Evolutionary conservation across 331 rosid species (phyloP), one percentile per base, ranked within the genome.

Genomic region (Rhamnella rubrinervis): DNA sequence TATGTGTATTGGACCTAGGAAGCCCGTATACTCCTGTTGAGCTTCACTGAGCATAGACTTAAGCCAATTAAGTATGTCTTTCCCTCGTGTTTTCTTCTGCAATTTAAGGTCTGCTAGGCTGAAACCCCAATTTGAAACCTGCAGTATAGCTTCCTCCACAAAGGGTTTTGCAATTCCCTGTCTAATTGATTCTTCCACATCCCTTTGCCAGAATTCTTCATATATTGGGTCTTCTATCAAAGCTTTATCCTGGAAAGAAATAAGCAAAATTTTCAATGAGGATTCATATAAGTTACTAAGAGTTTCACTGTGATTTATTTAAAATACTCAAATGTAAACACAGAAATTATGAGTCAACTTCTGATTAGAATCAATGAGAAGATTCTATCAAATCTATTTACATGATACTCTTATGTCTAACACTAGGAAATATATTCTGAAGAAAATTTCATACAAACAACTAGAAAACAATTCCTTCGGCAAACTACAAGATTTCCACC

Each of bases 191-290:
- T 93, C 98, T 85, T 93, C 98, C 63, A 89, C 91, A 52, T 89
- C 96, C 86, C 97, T 88, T 81, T 91, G 98, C 98, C 98, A 93
- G 80, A 93, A 91, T 73, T 85, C 97, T 83, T 93, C 98, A 64
- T 91, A 78, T 72, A 93, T 77, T 58, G 98, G 98, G 75, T 91
- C 97, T 82, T 93, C 97, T 66, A 91, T 74, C 71, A 93, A 77
- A 61, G 97, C 97, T 79, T 78, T 93, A 70, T 93, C 98, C 98
- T 93, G 83, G 59, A 63, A 78, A 71, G 63, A 25, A 25, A 18
- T 44, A 41, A 71, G 53, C 65, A 20, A 79, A 40, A 28, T 63
- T 47, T 37, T 74, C 58, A 50, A 15, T 15, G 7, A 26, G 26
- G 39, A 65, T 18, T 35, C 35, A 31, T 31, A 31, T 50, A 19